Evolutionary conservation across 768 basidiomycete species (phyloP).

Genomic region (Coprinopsis sp.): DNA sequence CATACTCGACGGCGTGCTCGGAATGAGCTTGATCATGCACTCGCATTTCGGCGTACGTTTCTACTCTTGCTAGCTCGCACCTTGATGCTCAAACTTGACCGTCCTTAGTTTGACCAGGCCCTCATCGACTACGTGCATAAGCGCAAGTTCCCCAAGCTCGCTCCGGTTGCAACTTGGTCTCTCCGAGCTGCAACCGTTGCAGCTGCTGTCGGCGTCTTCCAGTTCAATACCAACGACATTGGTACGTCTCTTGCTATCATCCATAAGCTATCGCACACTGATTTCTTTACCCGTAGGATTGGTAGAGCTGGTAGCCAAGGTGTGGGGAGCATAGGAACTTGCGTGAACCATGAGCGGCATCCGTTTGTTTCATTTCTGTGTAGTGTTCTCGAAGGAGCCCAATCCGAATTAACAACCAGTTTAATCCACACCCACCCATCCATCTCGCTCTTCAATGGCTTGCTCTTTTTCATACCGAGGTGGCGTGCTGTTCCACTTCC

Average conservation of each 20-base stretch:
- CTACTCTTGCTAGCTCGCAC: background rate
- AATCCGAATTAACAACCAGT: no score
- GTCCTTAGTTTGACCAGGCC: slow-evolving; percentile 61
- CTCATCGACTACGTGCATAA: slow-evolving; percentile 88
- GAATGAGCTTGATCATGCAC: slow-evolving; percentile 85
- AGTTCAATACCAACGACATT: slow-evolving; percentile 98
- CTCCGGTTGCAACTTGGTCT: slow-evolving; percentile 65
- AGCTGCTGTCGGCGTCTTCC: slow-evolving; percentile 86
- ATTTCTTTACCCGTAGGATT: slow-evolving; percentile 47
- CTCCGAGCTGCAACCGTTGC: slow-evolving; percentile 75
- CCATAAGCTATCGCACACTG: background rate
- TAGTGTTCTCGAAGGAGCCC: no score
- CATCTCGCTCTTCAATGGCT: no score
- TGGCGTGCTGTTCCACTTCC: no score
- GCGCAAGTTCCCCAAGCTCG: slow-evolving; percentile 88
- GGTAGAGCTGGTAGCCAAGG: slow-evolving; percentile 77
- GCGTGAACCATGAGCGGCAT: no score
- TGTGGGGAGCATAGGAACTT: slow-evolving; percentile 79
- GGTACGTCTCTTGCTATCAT: slow-evolving; percentile 50
- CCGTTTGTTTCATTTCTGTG: no score
- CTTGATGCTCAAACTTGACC: background rate
- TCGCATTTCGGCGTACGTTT: slow-evolving; percentile 86
- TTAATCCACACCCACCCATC: no score
- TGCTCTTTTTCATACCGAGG: no score
- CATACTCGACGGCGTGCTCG: slow-evolving; percentile 85